phyloP scores from a whole-genome alignment of 805 yeast species.

The Candida chilensis region DNA sequence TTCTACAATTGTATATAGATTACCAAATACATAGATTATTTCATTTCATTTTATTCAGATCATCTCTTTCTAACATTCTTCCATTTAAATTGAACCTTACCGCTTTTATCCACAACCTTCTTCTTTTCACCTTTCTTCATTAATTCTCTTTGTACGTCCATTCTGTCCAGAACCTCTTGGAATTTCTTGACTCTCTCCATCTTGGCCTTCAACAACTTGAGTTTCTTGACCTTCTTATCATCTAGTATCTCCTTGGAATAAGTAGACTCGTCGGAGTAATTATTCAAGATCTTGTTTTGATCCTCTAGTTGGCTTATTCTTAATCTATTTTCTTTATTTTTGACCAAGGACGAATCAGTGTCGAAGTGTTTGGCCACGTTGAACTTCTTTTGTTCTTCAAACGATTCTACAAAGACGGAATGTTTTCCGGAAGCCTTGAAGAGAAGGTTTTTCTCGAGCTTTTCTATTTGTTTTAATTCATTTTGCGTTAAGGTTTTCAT shows the following conservation, averaged over 20 bases:
- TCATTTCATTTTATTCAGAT: no score
- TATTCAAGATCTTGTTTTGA: conserved; percentile 17
- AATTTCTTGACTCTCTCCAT: conserved; percentile 65
- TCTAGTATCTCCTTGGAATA: conserved; percentile 23
- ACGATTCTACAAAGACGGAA: conserved; percentile 73
- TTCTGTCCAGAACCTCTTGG: conserved; percentile 55
- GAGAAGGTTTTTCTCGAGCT: conserved; percentile 36
- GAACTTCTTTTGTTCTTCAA: conserved; percentile 45
- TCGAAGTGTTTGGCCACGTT: conserved; percentile 58
- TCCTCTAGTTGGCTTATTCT: conserved; percentile 49
- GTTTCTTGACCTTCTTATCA: conserved; percentile 51
- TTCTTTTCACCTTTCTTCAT: conserved; percentile 88
- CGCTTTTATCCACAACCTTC: conserved; percentile 59
- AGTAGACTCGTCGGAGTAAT: conserved; percentile 15
- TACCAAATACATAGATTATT: background rate
- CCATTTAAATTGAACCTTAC: conserved; percentile 76
- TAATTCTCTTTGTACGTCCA: conserved; percentile 74
- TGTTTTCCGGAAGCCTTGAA: conserved; percentile 64
- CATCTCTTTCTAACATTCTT: conserved; percentile 61
- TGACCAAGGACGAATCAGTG: conserved; percentile 57
- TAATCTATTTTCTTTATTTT: conserved; percentile 65
- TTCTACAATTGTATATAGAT: conserved; percentile 2
- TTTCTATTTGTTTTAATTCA: conserved; percentile 58
- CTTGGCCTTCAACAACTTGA: conserved; percentile 50
- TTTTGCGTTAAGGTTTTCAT: conserved; percentile 66